Evolutionary conservation across 805 yeast species (phyloP), one percentile per base, ranked within the genome.

Genomic region (Teunomyces tritomae): DNA sequence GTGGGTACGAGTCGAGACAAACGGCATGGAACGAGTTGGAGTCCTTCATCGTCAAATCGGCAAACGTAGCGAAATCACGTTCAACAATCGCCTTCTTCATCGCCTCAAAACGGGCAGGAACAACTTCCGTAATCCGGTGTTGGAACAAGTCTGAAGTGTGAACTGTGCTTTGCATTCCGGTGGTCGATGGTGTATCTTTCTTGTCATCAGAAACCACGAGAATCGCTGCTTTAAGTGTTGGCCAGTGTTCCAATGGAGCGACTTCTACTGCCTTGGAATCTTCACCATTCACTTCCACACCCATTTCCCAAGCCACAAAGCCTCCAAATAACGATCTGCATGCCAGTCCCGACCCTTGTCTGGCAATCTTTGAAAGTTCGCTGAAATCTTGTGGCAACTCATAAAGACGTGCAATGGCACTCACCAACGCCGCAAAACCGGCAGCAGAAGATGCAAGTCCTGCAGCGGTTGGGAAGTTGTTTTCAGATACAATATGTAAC

Each of bases 301-400:
- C 99, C 97, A 91, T 90, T 67, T 94, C 97, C 99, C 99, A 94
- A 3, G 98, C 98, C 9, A 94, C 99, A 63, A 83, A 94, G 6
- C 99, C 99, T 42, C 99, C 98, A 68, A 89, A 89, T 52, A 94
- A 74, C 7, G 98, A 94, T 67, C 99, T 80, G 71, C 99, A 94
- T 5, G 99, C 99, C 10, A 97, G 89, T 2, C 99, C 99, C 5
- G 97, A 90, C 28, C 99, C 99, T 71, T 90, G 92, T 70, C 99
- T 84, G 10, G 99, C 99, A 62, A 94, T 87, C 62, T 85, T 86
- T 54, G 96, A 88, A 53, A 94, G 78, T 61, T 90, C 96, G 17
- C 94, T 86, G 61, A 80, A 76, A 51, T 86, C 80, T 61, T 87
- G 87, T n/a, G 96, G 96, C 50, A 94, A 81, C 66, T 87, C 68